phyloP scores from a whole-genome alignment of 768 basidiomycete species.

The Trametes elegans region DNA sequence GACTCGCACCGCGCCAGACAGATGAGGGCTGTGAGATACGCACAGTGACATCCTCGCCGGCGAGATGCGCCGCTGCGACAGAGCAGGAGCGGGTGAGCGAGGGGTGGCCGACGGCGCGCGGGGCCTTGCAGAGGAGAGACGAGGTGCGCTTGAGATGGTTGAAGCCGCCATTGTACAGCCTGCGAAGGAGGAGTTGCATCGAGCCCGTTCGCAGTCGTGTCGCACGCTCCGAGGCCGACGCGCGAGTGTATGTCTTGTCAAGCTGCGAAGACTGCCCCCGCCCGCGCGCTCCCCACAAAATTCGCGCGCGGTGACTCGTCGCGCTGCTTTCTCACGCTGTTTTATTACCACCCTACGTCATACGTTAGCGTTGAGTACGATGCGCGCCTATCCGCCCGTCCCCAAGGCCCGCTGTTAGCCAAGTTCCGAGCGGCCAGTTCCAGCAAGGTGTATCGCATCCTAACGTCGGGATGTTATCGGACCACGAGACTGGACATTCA shows the following conservation, averaged over 20 bases:
- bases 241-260: neutral
- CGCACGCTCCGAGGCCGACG: neutral
- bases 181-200: conserved; percentile 28
- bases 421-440: too few relatives aligned
- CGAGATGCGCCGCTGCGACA: conserved; percentile 12
- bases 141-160: conserved; percentile 30
- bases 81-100: conserved; percentile 19
- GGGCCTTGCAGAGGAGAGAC: conserved; percentile 26
- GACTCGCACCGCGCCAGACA: too few relatives aligned
- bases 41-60: conserved; percentile 6
- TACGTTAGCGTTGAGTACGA: neutral
- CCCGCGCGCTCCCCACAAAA: neutral
- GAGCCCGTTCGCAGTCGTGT: neutral
- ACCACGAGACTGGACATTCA: too few relatives aligned
- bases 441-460: too few relatives aligned
- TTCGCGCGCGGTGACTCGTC: conserved; percentile 7
- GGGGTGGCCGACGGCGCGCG: conserved; percentile 21
- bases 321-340: conserved; percentile 5
- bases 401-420: too few relatives aligned
- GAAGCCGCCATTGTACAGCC: conserved; percentile 32
- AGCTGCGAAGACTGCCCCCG: neutral
- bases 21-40: too few relatives aligned
- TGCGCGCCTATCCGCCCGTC: too few relatives aligned
- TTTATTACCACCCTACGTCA: neutral
- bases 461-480: too few relatives aligned